These are phyloP conservation scores for Linnemannia schmuckeri DNA, from an alignment of 192 early-diverging fungal species.

Conservation along the genomic window DNA sequence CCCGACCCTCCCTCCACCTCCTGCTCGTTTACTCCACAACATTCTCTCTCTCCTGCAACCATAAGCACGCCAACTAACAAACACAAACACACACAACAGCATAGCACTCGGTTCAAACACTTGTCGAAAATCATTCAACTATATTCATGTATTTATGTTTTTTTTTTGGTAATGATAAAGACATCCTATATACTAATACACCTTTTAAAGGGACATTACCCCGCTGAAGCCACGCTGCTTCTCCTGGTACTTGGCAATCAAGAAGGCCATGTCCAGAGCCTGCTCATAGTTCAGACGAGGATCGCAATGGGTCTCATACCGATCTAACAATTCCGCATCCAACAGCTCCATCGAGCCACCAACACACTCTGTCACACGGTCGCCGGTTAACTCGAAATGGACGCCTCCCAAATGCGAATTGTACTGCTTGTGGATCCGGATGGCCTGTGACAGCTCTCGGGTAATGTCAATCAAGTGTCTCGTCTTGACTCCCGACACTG, in stretches of 20 bases:
- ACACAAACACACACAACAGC: background rate
- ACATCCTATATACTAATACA: background rate
- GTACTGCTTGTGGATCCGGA: slow-evolving; percentile 81
- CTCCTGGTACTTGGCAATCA: slow-evolving; percentile 90
- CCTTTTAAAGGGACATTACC: slow-evolving; percentile 17
- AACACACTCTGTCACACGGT: slow-evolving; percentile 92
- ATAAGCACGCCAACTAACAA: background rate
- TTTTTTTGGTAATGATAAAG: background rate
- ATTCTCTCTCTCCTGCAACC: background rate
- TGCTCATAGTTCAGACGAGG: slow-evolving; percentile 97
- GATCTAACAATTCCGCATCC: slow-evolving; percentile 83
- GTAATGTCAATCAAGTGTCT: slow-evolving; percentile 91
- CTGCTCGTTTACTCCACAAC: background rate
- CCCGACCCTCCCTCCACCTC: background rate
- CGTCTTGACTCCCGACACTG: slow-evolving; percentile 87
- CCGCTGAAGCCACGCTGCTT: slow-evolving; percentile 58
- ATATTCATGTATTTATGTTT: background rate
- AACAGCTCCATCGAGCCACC: slow-evolving; percentile 94
- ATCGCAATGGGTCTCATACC: slow-evolving; percentile 97
- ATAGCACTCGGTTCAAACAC: background rate
- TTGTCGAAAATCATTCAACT: background rate
- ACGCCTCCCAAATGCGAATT: slow-evolving; percentile 86
- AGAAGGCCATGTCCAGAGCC: slow-evolving; percentile 93
- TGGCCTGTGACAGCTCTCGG: slow-evolving; percentile 83
- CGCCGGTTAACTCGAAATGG: slow-evolving; percentile 96